Evolutionary conservation across 2,329 filamentous ascomycete species (phyloP), one percentile per base, ranked within the genome.

Genomic region (Colletotrichum somersetense): DNA sequence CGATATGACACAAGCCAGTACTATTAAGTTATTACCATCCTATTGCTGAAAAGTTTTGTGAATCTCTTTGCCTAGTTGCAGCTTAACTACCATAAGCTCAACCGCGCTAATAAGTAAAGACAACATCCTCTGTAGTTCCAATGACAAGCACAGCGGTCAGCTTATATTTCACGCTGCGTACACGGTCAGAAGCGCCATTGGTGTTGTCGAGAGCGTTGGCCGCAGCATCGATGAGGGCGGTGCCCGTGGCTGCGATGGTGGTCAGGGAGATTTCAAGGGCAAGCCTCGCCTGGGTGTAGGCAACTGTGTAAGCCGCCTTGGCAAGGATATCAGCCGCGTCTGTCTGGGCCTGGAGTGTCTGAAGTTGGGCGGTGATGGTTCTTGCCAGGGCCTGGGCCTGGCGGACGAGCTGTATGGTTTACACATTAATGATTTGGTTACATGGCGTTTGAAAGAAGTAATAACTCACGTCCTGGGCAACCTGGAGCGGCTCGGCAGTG

Each of bases 341-440:
- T 20, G 20, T 11, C 40, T 57, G 50, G 52, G n/a, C 18, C 20
- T 57, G 50, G 14, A 65, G 20, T 2, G 26, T 20, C 38, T 65
- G 38, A 12, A 65, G 62, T 30, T 65, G 62, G 2, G 38, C 0
- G 40, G 62, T 65, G 20, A 40, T 52, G 23, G 35, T 12, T 23
- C 62, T 44, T 6, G 52, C 62, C 35, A 65, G 62, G 18, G 53
- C 7, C 30, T 65, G 62, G 10, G 40, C 38, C 30, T 56, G 50
- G 12, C 52, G 40, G 14, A 65, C 62, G 12, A 65, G 3, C 59
- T 62, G 11, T 1, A 5, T 11, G 5, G 26, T 11, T 30, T 44
- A 23, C 18, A 61, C 14, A 18, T 35, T 10, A 44, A 33, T 16
- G 11, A 23, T 20, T 50, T 50, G 20, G 14, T 11, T 35, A 5